Evolutionary conservation across 2,329 filamentous ascomycete genomes (phyloP), one percentile per base, ranked within the genome.

Genomic region (Pseudophaeomoniella oleicola): DNA sequence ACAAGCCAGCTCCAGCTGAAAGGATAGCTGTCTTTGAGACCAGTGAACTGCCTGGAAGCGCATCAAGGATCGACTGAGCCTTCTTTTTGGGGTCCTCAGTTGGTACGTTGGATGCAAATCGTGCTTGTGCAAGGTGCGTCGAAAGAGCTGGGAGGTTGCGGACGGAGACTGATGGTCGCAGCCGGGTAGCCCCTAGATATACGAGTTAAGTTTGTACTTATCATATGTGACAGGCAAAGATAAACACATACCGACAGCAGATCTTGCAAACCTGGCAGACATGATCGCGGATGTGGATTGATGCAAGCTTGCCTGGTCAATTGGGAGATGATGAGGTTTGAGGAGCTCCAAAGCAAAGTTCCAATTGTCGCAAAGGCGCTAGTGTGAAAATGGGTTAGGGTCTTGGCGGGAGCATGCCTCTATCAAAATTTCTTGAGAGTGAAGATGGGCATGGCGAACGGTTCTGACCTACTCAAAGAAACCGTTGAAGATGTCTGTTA

Each of bases 21-120:
- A 98, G 81, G 59, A 94, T 88, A 56, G 90, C 90, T 51, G 85
- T 86, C 80, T 98, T 98, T 64, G 85, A 92, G 58, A 93, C 69
- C 47, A 94, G 71, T 57, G 74, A 88, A 75, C 75, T 94, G 53
- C 92, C 90, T 55, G 90, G 90, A 37, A 98, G 75, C 46, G 87
- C 71, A 55, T 98, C 86, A 56, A 98, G 70, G 64, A 98, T 82
- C 47, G 86, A 93, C 69, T 92, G 82, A 42, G 90, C 90, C 76
- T 93, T 94, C 70, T 82, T 83, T 74, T 94, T 87, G 59, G 92
- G 88, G 55, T 94, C 84, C 64, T 90, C 78, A 52, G 78, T 63
- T 44, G 87, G 84, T 38, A 88, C 75, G 60, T 77, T 80, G 57
- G 84, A 87, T 53, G 74, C 67, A 59, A 75, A 71, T 59, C 84